phyloP scores from a whole-genome alignment of 2,329 filamentous ascomycete genomes.

The Leptographium flavum region DNA sequence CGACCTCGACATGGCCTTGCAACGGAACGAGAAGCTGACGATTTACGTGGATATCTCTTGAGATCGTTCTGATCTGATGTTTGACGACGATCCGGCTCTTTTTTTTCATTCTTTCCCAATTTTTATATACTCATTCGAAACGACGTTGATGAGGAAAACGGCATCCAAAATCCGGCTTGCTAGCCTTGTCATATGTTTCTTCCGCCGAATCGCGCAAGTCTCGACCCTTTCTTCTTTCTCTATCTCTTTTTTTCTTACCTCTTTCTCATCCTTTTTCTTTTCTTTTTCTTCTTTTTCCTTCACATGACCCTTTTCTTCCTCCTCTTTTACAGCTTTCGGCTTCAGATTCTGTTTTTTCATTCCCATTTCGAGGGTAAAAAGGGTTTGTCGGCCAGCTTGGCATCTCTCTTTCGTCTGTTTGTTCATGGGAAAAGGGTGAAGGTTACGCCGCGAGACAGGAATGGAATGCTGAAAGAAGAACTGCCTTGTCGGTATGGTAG shows the following conservation, averaged over 20 bases:
- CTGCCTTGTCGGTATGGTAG: neutral
- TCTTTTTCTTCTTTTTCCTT: no score
- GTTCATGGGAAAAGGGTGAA: neutral
- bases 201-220: neutral
- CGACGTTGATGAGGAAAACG: neutral
- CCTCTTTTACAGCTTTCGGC: no score
- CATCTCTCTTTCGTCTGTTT: neutral
- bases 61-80: neutral
- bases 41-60: slow-evolving; percentile 50
- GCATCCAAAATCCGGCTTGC: neutral
- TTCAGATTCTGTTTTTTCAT: neutral
- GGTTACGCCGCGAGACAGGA: slow-evolving; percentile 4
- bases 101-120: neutral
- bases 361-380: neutral
- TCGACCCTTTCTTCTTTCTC: no score
- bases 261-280: no score
- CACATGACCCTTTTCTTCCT: no score
- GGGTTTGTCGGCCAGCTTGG: neutral
- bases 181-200: neutral
- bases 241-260: no score
- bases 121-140: neutral
- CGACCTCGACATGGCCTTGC: slow-evolving; percentile 67
- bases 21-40: slow-evolving; percentile 76
- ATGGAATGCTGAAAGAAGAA: neutral
- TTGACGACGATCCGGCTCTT: no score